Conservation (phyloP, 345 rosid species). For the Excoecaria agallocha region DNA sequence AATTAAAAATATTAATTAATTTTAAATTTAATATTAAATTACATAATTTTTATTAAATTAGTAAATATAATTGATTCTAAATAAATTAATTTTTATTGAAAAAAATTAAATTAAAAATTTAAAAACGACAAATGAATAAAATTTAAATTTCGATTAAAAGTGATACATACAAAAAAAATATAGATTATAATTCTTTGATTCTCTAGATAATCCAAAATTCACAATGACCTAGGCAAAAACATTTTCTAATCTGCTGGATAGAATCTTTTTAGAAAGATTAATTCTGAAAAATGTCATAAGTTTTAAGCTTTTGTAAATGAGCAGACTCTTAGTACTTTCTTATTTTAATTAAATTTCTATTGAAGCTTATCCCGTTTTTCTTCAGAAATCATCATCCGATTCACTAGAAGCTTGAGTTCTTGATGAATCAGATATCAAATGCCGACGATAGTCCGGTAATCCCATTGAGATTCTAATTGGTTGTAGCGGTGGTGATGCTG, state of each 20-base stretch:
- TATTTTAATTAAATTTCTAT: background rate
- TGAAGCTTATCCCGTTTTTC: background rate
- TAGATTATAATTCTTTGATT: background rate
- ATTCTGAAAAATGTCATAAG: background rate
- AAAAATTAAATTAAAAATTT: too few relatives aligned
- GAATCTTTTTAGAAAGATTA: background rate
- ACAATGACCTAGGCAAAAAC: background rate
- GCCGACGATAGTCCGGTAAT: slow-evolving; percentile 43
- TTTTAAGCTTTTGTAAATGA: background rate
- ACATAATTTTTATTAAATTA: too few relatives aligned
- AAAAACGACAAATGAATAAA: too few relatives aligned
- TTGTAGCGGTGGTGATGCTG: slow-evolving; percentile 24
- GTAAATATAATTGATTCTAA: too few relatives aligned
- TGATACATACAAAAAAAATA: too few relatives aligned
- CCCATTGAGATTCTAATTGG: slow-evolving; percentile 28
- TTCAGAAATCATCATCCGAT: slow-evolving; percentile 49
- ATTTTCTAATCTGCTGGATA: background rate
- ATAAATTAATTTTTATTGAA: too few relatives aligned
- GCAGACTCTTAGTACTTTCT: background rate
- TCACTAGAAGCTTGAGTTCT: slow-evolving; percentile 41
- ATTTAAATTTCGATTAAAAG: too few relatives aligned
- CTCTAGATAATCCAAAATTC: too few relatives aligned
- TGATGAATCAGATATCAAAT: slow-evolving; percentile 40
- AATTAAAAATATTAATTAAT: too few relatives aligned
- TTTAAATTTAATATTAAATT: too few relatives aligned